Conservation (phyloP, 2,329 filamentous ascomycete species). For the Cladophialophora bantiana region DNA sequence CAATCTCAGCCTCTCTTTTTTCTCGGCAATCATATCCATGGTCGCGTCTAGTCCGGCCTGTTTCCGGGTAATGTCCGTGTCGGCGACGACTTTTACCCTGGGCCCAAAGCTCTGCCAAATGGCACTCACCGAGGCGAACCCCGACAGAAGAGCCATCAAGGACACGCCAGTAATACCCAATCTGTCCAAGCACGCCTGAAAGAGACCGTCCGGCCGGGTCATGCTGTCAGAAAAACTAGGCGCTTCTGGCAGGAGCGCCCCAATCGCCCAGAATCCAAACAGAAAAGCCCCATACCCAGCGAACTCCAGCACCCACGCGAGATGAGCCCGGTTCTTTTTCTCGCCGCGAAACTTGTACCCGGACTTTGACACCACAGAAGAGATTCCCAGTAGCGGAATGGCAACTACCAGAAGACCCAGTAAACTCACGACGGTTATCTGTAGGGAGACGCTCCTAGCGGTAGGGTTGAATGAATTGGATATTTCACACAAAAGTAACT, state of each 20-base stretch:
- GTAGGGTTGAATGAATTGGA: constrained; percentile 73
- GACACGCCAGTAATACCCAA: constrained; percentile 86
- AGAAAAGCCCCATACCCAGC: constrained; percentile 73
- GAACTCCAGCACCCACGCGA: constrained; percentile 70
- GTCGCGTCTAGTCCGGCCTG: constrained; percentile 79
- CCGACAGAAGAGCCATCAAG: constrained; percentile 85
- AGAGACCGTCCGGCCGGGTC: constrained; percentile 52
- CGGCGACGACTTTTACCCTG: constrained; percentile 69
- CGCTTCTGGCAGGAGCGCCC: constrained; percentile 64
- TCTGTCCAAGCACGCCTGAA: constrained; percentile 65
- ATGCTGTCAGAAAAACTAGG: constrained; percentile 49
- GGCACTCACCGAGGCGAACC: constrained; percentile 86
- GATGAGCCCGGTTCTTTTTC: constrained; percentile 62
- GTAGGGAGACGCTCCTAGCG: constrained; percentile 72
- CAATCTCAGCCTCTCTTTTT: constrained; percentile 70
- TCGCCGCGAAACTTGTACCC: constrained; percentile 70
- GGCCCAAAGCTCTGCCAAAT: constrained; percentile 84
- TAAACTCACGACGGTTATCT: constrained; percentile 72
- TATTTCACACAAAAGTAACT: constrained; percentile 84
- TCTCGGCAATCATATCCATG: constrained; percentile 77
- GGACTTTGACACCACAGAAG: constrained; percentile 63
- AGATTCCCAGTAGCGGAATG: constrained; percentile 80
- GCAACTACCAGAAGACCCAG: constrained; percentile 75
- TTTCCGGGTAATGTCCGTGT: constrained; percentile 77
- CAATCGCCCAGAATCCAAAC: constrained; percentile 77